A percentile compares a stretch with the other conserved stretches of the same genome.
Evolutionary conservation across 139 green algal species (phyloP).

Genomic region (Yamagishiella unicocca): DNA sequence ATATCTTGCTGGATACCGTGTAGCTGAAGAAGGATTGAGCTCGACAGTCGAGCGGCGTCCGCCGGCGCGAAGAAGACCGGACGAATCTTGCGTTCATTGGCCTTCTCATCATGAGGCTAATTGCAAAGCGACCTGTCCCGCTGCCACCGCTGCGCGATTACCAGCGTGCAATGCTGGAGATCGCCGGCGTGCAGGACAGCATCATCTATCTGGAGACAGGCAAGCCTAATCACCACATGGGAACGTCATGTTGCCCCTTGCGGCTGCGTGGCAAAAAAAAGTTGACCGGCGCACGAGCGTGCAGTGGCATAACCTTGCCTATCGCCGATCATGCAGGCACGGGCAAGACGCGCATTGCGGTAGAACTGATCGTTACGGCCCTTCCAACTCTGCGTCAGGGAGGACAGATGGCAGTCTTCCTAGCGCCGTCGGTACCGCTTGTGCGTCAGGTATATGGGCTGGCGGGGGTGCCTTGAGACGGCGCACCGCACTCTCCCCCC

Average conservation of each 20-base stretch:
- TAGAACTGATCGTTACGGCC: conserved; percentile 8
- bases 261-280: no score
- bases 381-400: not conserved
- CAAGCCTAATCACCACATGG: not conserved
- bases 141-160: conserved; percentile 16
- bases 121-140: no score
- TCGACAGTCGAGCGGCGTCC: no score
- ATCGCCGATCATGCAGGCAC: conserved; percentile 17
- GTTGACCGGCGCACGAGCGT: not conserved
- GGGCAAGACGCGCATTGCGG: conserved; percentile 51
- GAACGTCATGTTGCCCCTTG: not conserved
- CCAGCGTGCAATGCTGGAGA: not conserved
- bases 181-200: not conserved
- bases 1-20: no score
- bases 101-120: no score
- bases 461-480: no score
- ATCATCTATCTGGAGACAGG: conserved; percentile 21
- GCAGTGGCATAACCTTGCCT: not conserved
- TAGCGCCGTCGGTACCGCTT: conserved; percentile 46
- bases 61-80: no score
- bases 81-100: no score
- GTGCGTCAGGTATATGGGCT: conserved; percentile 46
- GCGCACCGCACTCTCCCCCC: no score
- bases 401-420: conserved; percentile 20
- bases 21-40: no score